Evolutionary conservation across 139 green algal species (phyloP).

Genomic region (Tetraselmis chui): DNA sequence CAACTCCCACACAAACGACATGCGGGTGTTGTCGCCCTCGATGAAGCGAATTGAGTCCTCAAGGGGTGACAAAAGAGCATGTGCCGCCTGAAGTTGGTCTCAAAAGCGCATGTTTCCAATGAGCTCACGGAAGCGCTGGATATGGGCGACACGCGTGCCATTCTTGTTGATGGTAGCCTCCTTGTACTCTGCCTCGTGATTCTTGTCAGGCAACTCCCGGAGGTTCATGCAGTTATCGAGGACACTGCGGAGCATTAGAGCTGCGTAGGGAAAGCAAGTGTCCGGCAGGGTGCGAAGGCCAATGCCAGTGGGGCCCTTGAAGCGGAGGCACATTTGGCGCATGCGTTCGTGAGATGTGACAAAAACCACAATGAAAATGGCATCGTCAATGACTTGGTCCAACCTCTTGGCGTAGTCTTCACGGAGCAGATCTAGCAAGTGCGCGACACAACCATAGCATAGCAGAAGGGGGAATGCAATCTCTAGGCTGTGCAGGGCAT

Average conservation of each 20-base stretch:
- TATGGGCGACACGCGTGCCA: neutral
- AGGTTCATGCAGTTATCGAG: neutral
- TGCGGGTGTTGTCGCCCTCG: neutral
- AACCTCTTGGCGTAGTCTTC: neutral
- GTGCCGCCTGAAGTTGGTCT: neutral
- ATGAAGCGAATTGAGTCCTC: neutral
- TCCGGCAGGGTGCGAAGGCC: neutral
- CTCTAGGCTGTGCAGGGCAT: neutral
- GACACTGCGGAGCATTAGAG: neutral
- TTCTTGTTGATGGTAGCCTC: neutral
- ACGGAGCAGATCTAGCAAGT: neutral
- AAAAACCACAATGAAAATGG: neutral
- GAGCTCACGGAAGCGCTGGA: neutral
- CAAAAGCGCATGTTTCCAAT: neutral
- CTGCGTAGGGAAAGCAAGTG: neutral
- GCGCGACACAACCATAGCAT: neutral
- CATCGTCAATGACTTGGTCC: neutral
- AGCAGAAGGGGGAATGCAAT: neutral
- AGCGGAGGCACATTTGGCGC: neutral
- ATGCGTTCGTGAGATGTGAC: neutral
- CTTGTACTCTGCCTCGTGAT: neutral
- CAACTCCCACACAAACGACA: neutral
- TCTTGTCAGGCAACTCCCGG: neutral
- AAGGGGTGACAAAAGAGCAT: neutral
- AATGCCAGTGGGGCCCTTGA: neutral